Conservation (phyloP, 2,329 filamentous ascomycete genomes). For the Zymoseptoria crescenta region DNA sequence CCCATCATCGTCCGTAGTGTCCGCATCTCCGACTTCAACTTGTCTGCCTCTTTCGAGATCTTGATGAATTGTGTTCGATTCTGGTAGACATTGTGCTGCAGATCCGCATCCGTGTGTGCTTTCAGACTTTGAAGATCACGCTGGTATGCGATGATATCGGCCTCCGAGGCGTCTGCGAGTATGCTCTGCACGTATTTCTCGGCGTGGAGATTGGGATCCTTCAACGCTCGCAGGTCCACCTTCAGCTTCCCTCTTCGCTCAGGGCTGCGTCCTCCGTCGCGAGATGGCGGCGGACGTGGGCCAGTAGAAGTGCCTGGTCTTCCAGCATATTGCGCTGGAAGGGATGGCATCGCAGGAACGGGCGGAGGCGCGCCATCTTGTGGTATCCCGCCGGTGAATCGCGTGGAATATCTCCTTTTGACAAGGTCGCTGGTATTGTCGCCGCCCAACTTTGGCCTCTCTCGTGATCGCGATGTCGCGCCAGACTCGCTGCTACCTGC, state of each 20-base stretch:
- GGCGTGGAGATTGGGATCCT: conserved; percentile 68
- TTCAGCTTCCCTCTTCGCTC: conserved; percentile 43
- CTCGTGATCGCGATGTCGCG: conserved; percentile 23
- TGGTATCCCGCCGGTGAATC: conserved; percentile 62
- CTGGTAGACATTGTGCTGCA: conserved; percentile 93
- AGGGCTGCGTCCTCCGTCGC: conserved; percentile 29
- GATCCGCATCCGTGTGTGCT: conserved; percentile 66
- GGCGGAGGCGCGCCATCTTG: conserved; percentile 58
- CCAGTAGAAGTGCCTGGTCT: conserved; percentile 1
- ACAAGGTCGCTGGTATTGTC: conserved; percentile 69
- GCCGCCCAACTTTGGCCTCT: conserved; percentile 38
- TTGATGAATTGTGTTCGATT: conserved; percentile 98
- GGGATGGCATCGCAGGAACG: conserved; percentile 54
- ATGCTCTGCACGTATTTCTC: conserved; percentile 61
- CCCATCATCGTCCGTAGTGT: conserved; percentile 84
- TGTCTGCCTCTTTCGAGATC: conserved; percentile 98
- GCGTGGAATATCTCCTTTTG: conserved; percentile 87
- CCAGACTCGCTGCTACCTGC: conserved; percentile 7
- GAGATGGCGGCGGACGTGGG: conserved; percentile 12
- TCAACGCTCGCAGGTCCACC: conserved; percentile 69
- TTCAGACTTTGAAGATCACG: conserved; percentile 68
- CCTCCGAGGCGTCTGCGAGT: conserved; percentile 76
- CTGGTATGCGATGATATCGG: conserved; percentile 78
- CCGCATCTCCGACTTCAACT: conserved; percentile 92
- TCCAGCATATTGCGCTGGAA: conserved; percentile 49